These are phyloP conservation scores for Pythium aristosporum DNA, from an alignment of 352 stramenopile genomes.

Conservation along the genomic window DNA sequence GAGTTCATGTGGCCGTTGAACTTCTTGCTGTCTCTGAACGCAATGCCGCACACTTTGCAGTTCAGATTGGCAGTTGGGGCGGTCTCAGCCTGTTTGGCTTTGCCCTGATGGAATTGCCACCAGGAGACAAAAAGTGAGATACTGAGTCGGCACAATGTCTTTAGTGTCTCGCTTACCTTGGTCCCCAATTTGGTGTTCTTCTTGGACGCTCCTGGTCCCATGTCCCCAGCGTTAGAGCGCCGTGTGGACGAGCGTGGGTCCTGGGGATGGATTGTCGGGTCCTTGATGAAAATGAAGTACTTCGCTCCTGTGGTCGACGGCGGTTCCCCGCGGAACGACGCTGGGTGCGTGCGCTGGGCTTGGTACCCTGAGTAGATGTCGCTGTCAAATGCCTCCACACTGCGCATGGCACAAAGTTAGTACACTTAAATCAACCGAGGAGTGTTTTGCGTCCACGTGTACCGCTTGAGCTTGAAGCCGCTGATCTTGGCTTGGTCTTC, in stretches of 20 bases:
- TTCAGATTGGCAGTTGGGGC: constrained; percentile 27
- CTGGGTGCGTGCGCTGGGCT: constrained; percentile 71
- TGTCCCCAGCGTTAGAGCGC: not conserved
- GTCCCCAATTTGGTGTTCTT: constrained; percentile 6
- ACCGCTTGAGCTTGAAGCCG: constrained; percentile 72
- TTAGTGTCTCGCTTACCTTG: constrained; percentile 1
- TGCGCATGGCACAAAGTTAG: constrained; percentile 16
- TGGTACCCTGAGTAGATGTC: constrained; percentile 76
- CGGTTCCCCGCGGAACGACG: constrained; percentile 69
- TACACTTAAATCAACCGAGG: not conserved
- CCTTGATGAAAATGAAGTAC: constrained; percentile 67
- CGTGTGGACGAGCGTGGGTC: constrained; percentile 26
- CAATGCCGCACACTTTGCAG: constrained; percentile 56
- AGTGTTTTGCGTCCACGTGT: constrained; percentile 2
- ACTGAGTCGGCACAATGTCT: not conserved
- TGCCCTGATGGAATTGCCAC: constrained; percentile 9
- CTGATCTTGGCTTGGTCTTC: constrained; percentile 59
- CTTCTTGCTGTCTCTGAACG: constrained; percentile 71
- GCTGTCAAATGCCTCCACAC: constrained; percentile 60
- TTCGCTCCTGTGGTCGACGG: constrained; percentile 64
- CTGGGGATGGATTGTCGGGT: constrained; percentile 31
- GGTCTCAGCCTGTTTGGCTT: constrained; percentile 21
- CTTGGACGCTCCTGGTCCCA: not conserved
- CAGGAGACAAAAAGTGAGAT: not conserved
- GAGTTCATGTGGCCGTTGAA: constrained; percentile 88